Conservation (phyloP, 208 protist genomes). For the Leishmania gerbilli region DNA sequence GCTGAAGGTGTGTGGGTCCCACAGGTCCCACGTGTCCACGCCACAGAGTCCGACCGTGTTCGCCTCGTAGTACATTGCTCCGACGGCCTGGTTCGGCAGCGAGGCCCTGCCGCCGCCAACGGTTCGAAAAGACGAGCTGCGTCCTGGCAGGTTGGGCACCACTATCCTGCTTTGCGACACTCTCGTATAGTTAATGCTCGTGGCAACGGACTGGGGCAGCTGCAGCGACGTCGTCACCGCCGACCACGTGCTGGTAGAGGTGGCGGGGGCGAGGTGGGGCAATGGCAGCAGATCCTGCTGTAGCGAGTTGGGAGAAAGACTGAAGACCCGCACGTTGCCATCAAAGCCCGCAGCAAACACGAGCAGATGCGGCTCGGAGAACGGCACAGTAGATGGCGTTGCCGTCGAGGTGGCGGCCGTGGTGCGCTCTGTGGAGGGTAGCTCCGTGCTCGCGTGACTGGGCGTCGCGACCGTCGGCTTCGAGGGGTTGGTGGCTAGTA, state of each 20-base stretch:
- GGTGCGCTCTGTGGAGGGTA: not conserved
- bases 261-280: not conserved
- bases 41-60: slow-evolving; percentile 48
- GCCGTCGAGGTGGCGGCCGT: not conserved
- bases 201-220: not conserved
- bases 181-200: not conserved
- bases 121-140: not conserved
- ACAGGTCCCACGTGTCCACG: slow-evolving; percentile 40
- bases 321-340: slow-evolving; percentile 70
- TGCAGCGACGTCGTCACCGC: not conserved
- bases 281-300: not conserved
- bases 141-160: not conserved
- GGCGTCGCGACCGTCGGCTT: not conserved
- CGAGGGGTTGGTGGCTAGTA: not conserved
- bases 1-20: slow-evolving; percentile 31
- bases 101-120: not conserved
- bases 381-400: not conserved
- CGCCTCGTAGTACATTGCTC: not conserved
- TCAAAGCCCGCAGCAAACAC: slow-evolving; percentile 60
- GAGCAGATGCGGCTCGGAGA: slow-evolving; percentile 5
- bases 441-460: not conserved
- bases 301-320: slow-evolving; percentile 11
- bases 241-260: not conserved
- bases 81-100: not conserved
- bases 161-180: not conserved